Conservation (phyloP, 2,329 filamentous ascomycete species). For the Alternaria tenuissima region DNA sequence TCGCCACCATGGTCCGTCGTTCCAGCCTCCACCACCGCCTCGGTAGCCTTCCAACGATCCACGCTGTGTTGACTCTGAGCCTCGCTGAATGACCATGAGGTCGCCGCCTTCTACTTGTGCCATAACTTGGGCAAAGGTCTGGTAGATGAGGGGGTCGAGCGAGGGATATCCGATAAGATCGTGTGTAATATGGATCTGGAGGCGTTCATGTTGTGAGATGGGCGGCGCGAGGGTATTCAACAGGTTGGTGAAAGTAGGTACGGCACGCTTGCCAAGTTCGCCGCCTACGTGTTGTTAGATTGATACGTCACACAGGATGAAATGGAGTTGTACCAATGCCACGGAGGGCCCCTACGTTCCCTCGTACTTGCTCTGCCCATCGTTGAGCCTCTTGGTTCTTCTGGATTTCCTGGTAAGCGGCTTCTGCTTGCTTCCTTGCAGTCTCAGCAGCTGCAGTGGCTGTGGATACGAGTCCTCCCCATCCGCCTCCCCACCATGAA, state of each 20-base stretch:
- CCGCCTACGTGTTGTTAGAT: conserved; percentile 67
- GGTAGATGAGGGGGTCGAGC: conserved; percentile 89
- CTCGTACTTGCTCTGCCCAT: conserved; percentile 93
- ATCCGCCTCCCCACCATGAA: conserved; percentile 70
- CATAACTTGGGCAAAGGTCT: conserved; percentile 95
- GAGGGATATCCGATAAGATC: conserved; percentile 94
- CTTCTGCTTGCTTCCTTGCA: conserved; percentile 92
- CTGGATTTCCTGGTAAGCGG: conserved; percentile 91
- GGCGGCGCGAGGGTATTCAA: conserved; percentile 94
- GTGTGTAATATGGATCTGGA: conserved; percentile 97
- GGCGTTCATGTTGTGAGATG: conserved; percentile 94
- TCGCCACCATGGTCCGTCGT: conserved; percentile 96
- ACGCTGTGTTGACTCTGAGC: conserved; percentile 80
- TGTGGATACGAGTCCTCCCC: conserved; percentile 84
- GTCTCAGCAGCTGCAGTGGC: conserved; percentile 80
- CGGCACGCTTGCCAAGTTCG: conserved; percentile 72
- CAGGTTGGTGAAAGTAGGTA: conserved; percentile 94
- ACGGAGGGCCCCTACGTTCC: conserved; percentile 81
- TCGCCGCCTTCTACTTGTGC: conserved; percentile 98
- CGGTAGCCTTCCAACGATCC: conserved; percentile 67
- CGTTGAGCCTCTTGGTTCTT: conserved; percentile 95
- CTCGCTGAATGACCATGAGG: conserved; percentile 90
- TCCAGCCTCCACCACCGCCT: conserved; percentile 75
- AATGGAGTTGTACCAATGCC: conserved; percentile 69
- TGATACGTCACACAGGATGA: neutral